phyloP scores from a whole-genome alignment of 176 grass and related monocot genomes.

The Melocanna baccifera region DNA sequence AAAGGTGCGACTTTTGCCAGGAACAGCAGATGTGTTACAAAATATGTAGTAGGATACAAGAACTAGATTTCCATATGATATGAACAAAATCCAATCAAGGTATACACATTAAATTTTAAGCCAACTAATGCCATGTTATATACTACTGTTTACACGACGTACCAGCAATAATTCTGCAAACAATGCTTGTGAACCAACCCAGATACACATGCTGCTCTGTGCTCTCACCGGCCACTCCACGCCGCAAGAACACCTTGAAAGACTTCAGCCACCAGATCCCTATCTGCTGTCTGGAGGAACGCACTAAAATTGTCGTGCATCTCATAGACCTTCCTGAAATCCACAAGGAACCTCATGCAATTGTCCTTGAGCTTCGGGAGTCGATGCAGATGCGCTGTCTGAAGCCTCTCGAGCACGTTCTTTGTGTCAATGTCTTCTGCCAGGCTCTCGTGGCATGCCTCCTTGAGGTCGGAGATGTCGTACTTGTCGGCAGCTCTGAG shows the following conservation, averaged over 20 bases:
- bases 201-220: conserved; percentile 15
- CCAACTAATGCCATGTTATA: conserved; percentile 23
- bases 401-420: conserved; percentile 86
- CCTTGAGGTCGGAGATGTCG: conserved; percentile 77
- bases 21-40: background rate
- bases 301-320: conserved; percentile 61
- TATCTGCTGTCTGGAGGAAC: conserved; percentile 76
- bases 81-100: conserved; percentile 36
- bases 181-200: conserved; percentile 19
- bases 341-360: conserved; percentile 79
- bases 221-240: conserved; percentile 64
- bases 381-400: conserved; percentile 56
- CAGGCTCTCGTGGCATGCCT: conserved; percentile 87
- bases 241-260: conserved; percentile 76
- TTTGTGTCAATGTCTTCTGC: conserved; percentile 61
- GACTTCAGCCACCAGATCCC: conserved; percentile 82
- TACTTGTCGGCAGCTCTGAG: conserved; percentile 91
- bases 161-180: conserved; percentile 24
- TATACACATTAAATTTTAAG: conserved; percentile 26
- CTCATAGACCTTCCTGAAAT: conserved; percentile 95
- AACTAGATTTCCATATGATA: conserved; percentile 31
- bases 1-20: background rate
- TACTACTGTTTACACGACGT: conserved; percentile 41
- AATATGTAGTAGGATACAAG: background rate
- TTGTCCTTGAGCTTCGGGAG: conserved; percentile 66